Base-by-base conservation (phyloP, 495 filamentous ascomycete genomes). In the Lophium mytilinum region DNA sequence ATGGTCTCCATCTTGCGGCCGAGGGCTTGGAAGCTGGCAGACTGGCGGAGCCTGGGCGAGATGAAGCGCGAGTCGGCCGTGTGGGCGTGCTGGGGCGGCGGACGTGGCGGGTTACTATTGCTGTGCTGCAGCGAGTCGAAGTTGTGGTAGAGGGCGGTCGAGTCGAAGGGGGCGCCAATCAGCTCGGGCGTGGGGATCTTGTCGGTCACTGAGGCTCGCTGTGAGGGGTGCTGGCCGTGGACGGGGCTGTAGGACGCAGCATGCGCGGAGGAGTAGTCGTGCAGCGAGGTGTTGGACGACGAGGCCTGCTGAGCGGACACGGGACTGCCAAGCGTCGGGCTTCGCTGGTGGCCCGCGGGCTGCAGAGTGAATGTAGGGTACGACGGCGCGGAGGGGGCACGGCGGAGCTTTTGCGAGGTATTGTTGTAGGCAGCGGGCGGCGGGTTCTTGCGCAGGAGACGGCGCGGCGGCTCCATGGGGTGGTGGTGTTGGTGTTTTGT, bases 11-110 rank as follows among this genome's bases (percentile, higher is more conserved):
- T 90, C 80, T 71, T 81, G 78, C 41, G 81, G 48, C 78, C 76
- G 51, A 67, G 52, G 14, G 80, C 77, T 21, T 87, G 83, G 72
- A 90, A 91, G 72, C 87, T 94, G 51, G 81, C 80, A 5, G 90
- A 92, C 65, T 90, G 88, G 66, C 88, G 82, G 53, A 95, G 77
- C 63, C 78, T 75, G 62, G 82, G 75, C 34, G 66, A 57, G 37
- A 56, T 61, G 45, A 35, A 40, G 11, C 50, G 41, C 11, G 53
- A n/a, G 43, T 55, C 40, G 58, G 48, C 24, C 1, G 65, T 57
- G 47, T 58, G 41, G 11, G 63, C 36, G 54, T 57, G 58, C 46
- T 51, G 52, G 43, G 46, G 52, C 17, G 43, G 50, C 15, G 40
- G 54, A 7, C 55, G 58, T 21, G 45, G 56, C 43, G 52, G 53